Evolutionary conservation across 148 eudicot species (phyloP), one percentile per base, ranked within the genome.

Genomic region (Chenopodium suecicum): DNA sequence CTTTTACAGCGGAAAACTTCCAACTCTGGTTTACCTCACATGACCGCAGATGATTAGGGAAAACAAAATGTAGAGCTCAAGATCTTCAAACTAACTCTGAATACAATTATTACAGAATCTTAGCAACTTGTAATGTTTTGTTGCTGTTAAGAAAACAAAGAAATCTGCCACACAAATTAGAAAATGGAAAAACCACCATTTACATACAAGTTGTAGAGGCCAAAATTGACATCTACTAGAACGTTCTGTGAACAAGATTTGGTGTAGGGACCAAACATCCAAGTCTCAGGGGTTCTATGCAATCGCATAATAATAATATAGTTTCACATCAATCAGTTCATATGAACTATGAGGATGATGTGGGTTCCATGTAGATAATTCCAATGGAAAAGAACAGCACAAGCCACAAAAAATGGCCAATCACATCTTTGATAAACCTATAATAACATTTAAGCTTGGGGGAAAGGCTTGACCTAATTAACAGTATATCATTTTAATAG

Each of bases 141-240:
- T 70, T 19, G 65, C 7, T 34, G 46, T 70, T 20, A 14, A 70
- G 47, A 31, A 34, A 70, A 46, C 76, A 8, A 73, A 48, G 76
- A 44, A 46, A 25, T 47, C n/a, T 16, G 56, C 13, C 14, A 41
- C 41, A 50, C 10, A 37, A 27, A 31, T 14, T 31, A 27, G 44
- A 68, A 20, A 62, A 46, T 14, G 52, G 23, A 60, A 62, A 34
- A 2, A 17, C 44, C 19, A 32, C 29, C 60, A 73, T 44, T 47
- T 47, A 27, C 62, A 74, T 47, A 27, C 62, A 74, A 75, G 58
- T 56, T 17, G 70, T 44, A 63, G 4, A 77, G 70, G 79, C 79
- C 70, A 63, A n/a, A 41, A 22, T 19, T 60, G 29, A 76, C 68
- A 76, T 32, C 34, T 8, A 44, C 2, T 20, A 19, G 64, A 19